phyloP scores from a whole-genome alignment of 176 grass and related monocot genomes.

The Pontederia crassipes region DNA sequence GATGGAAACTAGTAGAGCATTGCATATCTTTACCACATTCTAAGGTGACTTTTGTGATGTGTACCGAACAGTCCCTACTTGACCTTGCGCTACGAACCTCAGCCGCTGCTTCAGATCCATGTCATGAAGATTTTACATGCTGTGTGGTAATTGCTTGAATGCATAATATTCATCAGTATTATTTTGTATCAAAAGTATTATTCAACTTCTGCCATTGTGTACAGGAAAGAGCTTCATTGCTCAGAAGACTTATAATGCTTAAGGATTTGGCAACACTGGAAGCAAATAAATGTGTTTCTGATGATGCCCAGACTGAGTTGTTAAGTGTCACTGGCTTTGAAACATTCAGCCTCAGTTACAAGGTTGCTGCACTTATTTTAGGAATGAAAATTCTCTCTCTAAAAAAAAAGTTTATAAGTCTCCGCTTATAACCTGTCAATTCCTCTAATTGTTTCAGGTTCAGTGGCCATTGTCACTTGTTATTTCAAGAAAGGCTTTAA shows the following conservation, averaged over 20 bases:
- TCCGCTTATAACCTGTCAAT: constrained; percentile 8
- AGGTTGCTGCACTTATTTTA: constrained; percentile 36
- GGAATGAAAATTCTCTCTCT: constrained; percentile 5
- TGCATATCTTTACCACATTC: constrained; percentile 8
- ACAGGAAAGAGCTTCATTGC: constrained; percentile 81
- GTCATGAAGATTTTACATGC: constrained; percentile 88
- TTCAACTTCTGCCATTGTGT: constrained; percentile 19
- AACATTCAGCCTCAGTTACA: constrained; percentile 76
- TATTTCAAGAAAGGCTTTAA: constrained; percentile 91
- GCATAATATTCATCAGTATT: constrained; percentile 11
- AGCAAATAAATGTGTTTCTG: constrained; percentile 36
- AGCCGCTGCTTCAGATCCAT: constrained; percentile 79
- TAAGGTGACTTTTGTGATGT: constrained; percentile 24
- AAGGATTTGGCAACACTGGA: constrained; percentile 52
- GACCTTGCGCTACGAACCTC: constrained; percentile 89
- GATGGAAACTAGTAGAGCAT: not conserved
- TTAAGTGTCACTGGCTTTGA: constrained; percentile 80
- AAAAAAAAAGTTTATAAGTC: not conserved
- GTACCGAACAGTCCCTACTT: constrained; percentile 67
- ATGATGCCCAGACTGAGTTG: constrained; percentile 38
- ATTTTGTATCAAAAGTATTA: not conserved
- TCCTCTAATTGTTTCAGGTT: constrained; percentile 45
- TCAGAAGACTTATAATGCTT: constrained; percentile 66
- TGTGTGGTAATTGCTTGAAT: constrained; percentile 60
- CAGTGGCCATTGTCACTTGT: constrained; percentile 95